Conservation (phyloP, 1,139 yeast species). For the Tardiomyces depauwii region DNA sequence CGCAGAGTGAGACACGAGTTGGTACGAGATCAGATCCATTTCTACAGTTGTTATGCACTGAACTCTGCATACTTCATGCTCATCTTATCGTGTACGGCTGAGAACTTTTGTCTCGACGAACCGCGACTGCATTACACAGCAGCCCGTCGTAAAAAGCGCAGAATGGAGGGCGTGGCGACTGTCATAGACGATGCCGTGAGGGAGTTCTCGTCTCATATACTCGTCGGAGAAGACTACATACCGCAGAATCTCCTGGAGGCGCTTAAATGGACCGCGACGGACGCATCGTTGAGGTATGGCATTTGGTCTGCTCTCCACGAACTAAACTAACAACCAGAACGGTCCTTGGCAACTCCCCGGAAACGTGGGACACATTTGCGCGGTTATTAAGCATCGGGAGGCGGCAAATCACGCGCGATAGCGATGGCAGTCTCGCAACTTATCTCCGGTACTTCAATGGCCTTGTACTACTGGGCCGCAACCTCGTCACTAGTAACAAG, state of each 20-base stretch:
- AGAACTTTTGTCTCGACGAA: no score
- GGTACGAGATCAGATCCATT: no score
- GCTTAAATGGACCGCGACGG: conserved; percentile 2
- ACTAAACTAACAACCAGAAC: not conserved
- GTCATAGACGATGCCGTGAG: not conserved
- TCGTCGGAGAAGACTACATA: not conserved
- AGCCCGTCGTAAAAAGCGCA: not conserved
- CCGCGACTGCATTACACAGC: no score
- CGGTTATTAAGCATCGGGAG: not conserved
- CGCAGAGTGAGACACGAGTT: no score
- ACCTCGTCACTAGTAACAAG: conserved; percentile 11
- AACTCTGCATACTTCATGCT: no score
- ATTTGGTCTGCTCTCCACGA: not conserved
- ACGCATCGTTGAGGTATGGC: conserved; percentile 6
- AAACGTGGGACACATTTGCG: not conserved
- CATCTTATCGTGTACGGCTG: no score
- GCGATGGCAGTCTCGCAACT: conserved; percentile 1
- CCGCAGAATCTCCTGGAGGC: not conserved
- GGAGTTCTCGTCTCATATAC: not conserved
- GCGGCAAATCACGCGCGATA: conserved; percentile 1
- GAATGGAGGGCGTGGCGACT: not conserved
- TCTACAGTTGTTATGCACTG: no score
- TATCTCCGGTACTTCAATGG: conserved; percentile 10
- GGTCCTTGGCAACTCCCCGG: not conserved
- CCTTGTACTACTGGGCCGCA: conserved; percentile 13